Evolutionary conservation across 768 basidiomycete genomes (phyloP).

Genomic region (Pleurotus sapidus): DNA sequence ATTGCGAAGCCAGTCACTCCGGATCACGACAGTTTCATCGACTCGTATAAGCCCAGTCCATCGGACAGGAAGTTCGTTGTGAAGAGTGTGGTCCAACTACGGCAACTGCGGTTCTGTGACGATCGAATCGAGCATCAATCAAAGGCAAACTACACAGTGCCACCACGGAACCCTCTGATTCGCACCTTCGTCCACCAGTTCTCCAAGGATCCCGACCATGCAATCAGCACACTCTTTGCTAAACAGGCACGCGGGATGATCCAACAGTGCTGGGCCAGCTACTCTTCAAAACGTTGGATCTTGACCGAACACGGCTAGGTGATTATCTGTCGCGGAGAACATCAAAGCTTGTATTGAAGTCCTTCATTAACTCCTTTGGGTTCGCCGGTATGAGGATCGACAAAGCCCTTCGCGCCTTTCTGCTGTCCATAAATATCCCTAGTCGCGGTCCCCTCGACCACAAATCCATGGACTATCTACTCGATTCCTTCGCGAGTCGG

Average conservation of each 20-base stretch:
- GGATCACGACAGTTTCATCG: slow-evolving; percentile 61
- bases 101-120: slow-evolving; percentile 62
- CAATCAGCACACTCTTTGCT: slow-evolving; percentile 67
- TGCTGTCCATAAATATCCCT: slow-evolving; percentile 72
- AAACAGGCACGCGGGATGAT: slow-evolving; percentile 63
- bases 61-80: slow-evolving; percentile 82
- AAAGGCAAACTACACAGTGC: slow-evolving; percentile 34
- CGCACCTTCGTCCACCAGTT: slow-evolving; percentile 79
- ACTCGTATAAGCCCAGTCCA: slow-evolving; percentile 47
- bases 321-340: slow-evolving; percentile 76
- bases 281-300: slow-evolving; percentile 78
- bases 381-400: slow-evolving; percentile 83
- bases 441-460: slow-evolving; percentile 31
- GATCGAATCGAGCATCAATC: slow-evolving; percentile 62
- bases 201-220: slow-evolving; percentile 73
- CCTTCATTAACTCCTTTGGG: slow-evolving; percentile 86
- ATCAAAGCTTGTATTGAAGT: slow-evolving; percentile 73
- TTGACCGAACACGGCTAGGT: slow-evolving; percentile 82
- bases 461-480: slow-evolving; percentile 60
- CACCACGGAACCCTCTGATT: slow-evolving; percentile 60
- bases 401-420: slow-evolving; percentile 84
- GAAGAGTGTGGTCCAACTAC: slow-evolving; percentile 84
- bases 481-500: slow-evolving; percentile 81
- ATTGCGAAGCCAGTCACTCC: slow-evolving; percentile 86
- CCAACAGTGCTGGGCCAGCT: slow-evolving; percentile 71